Conservation (phyloP, 306 rosid species). For the Cucurbita argyrosperma region DNA sequence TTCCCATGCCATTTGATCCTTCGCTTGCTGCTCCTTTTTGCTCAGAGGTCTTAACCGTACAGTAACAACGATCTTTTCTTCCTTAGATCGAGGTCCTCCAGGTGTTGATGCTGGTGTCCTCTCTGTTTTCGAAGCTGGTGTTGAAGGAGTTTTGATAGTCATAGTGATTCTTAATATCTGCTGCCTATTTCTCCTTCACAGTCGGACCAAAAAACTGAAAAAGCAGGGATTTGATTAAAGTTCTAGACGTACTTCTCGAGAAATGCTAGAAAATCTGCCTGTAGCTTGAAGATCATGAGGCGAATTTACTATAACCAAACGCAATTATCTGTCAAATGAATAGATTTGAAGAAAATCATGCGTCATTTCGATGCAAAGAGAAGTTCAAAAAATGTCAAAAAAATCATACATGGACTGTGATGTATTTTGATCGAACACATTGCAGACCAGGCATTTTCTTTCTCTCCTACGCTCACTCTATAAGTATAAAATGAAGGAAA, state of each 20-base stretch:
- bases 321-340: not conserved
- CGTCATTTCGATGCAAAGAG: not conserved
- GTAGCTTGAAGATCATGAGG: not conserved
- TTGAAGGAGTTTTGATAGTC: slow-evolving; percentile 83
- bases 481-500: not conserved
- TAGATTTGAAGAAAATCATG: not conserved
- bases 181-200: not conserved
- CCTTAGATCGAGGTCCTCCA: slow-evolving; percentile 57
- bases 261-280: not conserved
- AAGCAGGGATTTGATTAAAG: not conserved
- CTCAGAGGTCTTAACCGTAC: slow-evolving; percentile 85
- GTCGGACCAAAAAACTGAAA: not conserved
- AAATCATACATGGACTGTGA: no score
- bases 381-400: no score
- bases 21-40: slow-evolving; percentile 74
- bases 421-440: not conserved
- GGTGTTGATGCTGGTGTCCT: slow-evolving; percentile 82
- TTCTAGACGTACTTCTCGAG: not conserved
- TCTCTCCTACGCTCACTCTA: not conserved
- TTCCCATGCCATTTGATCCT: slow-evolving; percentile 96
- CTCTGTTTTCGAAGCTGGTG: slow-evolving; percentile 77
- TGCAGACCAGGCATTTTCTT: not conserved
- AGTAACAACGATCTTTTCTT: slow-evolving; percentile 92
- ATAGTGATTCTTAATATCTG: slow-evolving; percentile 15
- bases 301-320: not conserved